phyloP scores from a whole-genome alignment of 768 basidiomycete species.

The Auriscalpium microsporum region DNA sequence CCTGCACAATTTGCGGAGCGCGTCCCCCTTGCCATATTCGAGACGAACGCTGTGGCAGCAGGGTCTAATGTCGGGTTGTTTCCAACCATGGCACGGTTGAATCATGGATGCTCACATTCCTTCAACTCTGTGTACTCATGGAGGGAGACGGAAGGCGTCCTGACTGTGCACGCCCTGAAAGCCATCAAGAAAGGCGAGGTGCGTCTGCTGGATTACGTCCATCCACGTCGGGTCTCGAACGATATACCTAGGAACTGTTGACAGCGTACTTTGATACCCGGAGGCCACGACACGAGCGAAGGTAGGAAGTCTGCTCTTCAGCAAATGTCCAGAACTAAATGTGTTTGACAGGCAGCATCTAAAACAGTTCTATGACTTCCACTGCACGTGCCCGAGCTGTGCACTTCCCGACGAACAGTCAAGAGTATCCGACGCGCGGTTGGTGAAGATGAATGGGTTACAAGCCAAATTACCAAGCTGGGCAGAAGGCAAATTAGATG shows the following conservation, averaged over 20 bases:
- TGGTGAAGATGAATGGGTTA: conserved; percentile 36
- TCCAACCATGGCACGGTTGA: conserved; percentile 57
- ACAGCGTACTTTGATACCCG: conserved; percentile 57
- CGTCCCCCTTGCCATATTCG: conserved; percentile 55
- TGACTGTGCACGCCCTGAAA: conserved; percentile 54
- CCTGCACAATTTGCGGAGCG: conserved; percentile 28
- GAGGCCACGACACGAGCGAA: conserved; percentile 40
- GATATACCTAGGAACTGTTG: conserved; percentile 41
- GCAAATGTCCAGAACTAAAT: neutral
- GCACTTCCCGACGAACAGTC: conserved; percentile 42
- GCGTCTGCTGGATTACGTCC: conserved; percentile 4
- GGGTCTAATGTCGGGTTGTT: conserved; percentile 52
- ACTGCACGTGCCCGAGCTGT: conserved; percentile 52
- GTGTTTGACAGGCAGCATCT: conserved; percentile 37
- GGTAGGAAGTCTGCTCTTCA: conserved; percentile 26
- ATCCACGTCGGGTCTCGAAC: conserved; percentile 1
- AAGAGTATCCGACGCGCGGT: conserved; percentile 40
- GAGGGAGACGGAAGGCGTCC: conserved; percentile 37
- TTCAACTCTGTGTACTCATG: conserved; percentile 63
- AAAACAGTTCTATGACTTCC: conserved; percentile 44
- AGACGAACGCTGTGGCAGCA: conserved; percentile 57
- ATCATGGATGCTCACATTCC: conserved; percentile 59
- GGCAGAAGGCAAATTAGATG: conserved; percentile 36
- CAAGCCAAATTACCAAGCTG: conserved; percentile 42
- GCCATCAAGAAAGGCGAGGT: conserved; percentile 45